Evolutionary conservation across 495 filamentous ascomycete species (phyloP).

Genomic region (Aspergillus homomorphus): DNA sequence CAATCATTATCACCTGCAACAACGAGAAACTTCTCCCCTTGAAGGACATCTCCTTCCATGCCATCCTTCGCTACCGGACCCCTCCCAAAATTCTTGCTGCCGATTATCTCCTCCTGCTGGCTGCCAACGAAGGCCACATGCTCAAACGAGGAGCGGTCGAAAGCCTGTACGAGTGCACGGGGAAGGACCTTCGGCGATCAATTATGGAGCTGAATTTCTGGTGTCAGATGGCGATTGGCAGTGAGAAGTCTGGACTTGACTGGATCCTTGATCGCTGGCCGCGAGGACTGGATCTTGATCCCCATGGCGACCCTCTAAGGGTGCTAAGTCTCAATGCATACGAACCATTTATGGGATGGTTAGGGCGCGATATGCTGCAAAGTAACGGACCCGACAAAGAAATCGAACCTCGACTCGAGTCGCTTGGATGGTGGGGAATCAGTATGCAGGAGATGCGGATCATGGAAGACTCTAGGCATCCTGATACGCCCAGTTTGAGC

Average conservation of each 20-base stretch:
- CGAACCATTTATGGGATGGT: constrained; percentile 70
- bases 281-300: constrained; percentile 62
- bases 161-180: constrained; percentile 63
- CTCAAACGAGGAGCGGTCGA: constrained; percentile 64
- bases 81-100: constrained; percentile 66
- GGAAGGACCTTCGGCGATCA: constrained; percentile 71
- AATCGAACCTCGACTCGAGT: constrained; percentile 33
- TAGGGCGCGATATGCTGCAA: constrained; percentile 55
- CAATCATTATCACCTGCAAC: constrained; percentile 93
- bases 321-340: constrained; percentile 85
- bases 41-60: constrained; percentile 68
- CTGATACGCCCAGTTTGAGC: not conserved
- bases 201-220: constrained; percentile 91
- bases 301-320: constrained; percentile 61
- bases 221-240: constrained; percentile 96
- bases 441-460: constrained; percentile 36
- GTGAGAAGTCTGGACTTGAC: constrained; percentile 77
- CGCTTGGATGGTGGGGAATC: constrained; percentile 40
- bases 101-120: constrained; percentile 78
- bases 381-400: constrained; percentile 21
- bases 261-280: constrained; percentile 83
- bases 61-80: constrained; percentile 75
- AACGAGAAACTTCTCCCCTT: constrained; percentile 75
- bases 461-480: constrained; percentile 14
- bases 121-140: constrained; percentile 88